These are phyloP conservation scores for Musa itinerans DNA, from an alignment of 176 grass and related monocot species.

Conservation along the genomic window DNA sequence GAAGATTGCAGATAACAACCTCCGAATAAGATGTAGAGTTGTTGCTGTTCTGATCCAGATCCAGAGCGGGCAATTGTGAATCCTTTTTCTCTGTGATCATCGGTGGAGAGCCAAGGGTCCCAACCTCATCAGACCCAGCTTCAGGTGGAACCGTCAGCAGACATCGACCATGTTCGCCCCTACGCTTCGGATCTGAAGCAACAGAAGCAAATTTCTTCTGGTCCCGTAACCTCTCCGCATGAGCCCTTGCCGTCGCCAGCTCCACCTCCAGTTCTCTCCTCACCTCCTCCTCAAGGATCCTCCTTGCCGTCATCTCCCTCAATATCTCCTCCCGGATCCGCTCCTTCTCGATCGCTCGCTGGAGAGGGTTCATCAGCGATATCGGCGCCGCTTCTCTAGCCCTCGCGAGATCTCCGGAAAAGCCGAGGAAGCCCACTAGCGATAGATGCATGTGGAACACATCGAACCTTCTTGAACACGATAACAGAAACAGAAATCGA, in stretches of 20 bases:
- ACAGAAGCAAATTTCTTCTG: neutral
- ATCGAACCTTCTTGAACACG: neutral
- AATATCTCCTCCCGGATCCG: slow-evolving; percentile 26
- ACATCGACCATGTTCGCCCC: neutral
- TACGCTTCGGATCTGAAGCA: neutral
- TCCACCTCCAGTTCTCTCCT: slow-evolving; percentile 25
- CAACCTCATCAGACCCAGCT: neutral
- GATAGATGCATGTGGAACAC: neutral
- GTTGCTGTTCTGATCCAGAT: neutral
- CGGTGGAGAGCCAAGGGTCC: neutral
- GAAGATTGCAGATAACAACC: neutral
- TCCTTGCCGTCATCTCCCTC: slow-evolving; percentile 24
- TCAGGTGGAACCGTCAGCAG: neutral
- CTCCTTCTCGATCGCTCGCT: slow-evolving; percentile 23
- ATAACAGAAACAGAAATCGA: neutral
- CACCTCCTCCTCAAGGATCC: slow-evolving; percentile 28
- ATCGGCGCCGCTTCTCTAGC: slow-evolving; percentile 8
- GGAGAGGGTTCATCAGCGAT: neutral
- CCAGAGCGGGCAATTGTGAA: no score
- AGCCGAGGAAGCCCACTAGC: neutral
- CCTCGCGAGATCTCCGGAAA: neutral
- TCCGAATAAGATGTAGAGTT: neutral
- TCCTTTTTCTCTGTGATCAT: neutral
- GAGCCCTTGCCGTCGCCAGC: neutral
- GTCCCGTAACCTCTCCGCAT: neutral